These are phyloP conservation scores for Calocybe gambosa DNA, from an alignment of 1,284 basidiomycete species.

Conservation along the genomic window DNA sequence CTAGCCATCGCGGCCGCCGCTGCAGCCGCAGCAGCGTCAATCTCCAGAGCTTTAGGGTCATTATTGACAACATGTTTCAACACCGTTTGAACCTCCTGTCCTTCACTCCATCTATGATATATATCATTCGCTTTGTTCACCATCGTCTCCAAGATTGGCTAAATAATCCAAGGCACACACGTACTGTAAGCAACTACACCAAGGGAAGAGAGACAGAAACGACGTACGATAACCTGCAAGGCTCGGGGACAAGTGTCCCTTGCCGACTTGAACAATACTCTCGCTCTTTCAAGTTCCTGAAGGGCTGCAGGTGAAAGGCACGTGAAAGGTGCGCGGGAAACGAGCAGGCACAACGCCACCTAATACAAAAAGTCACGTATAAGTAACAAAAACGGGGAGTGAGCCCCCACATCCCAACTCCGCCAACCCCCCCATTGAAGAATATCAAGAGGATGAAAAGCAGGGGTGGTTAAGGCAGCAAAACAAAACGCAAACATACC, in stretches of 20 bases:
- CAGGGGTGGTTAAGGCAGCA: too few relatives aligned
- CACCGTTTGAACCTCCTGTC: slow-evolving; percentile 35
- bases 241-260: slow-evolving; percentile 37
- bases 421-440: not conserved
- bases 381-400: not conserved
- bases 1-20: too few relatives aligned
- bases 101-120: slow-evolving; percentile 37
- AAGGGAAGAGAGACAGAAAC: not conserved
- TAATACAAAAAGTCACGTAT: slow-evolving; percentile 13
- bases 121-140: slow-evolving; percentile 40
- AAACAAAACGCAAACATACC: slow-evolving; percentile 30
- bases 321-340: slow-evolving; percentile 40
- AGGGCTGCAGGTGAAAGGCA: slow-evolving; percentile 39
- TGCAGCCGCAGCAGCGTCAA: slow-evolving; percentile 5
- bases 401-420: not conserved
- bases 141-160: slow-evolving; percentile 42
- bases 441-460: not conserved
- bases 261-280: slow-evolving; percentile 35
- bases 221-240: slow-evolving; percentile 35
- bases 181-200: not conserved
- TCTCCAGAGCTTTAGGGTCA: slow-evolving; percentile 18
- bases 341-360: slow-evolving; percentile 40
- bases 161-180: not conserved
- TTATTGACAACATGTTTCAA: slow-evolving; percentile 34
- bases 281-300: slow-evolving; percentile 39